Evolutionary conservation across 2,329 filamentous ascomycete species (phyloP), one percentile per base, ranked within the genome.

Genomic region (Coniochaeta sp.): DNA sequence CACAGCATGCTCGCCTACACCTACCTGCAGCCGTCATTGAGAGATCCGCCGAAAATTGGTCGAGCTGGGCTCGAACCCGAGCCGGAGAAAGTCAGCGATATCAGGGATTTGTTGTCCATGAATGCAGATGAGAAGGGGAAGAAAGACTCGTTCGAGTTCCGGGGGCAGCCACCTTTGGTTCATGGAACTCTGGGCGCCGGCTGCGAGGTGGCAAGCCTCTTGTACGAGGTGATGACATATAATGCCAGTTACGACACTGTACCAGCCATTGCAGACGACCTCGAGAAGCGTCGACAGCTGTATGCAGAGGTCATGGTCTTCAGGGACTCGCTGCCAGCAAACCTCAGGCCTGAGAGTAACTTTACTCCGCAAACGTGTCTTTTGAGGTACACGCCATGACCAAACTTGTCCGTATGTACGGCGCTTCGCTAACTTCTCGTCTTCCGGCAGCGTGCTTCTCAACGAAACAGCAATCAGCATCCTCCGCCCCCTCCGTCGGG

Each of bases 381-480:
- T 9, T 14, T 48, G 18, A 48, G 45, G 45, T 48, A 48, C n/a
- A n/a, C n/a, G n/a, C n/a, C n/a, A n/a, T n/a, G n/a, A n/a, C n/a
- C n/a, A n/a, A n/a, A n/a, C n/a, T n/a, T n/a, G n/a, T n/a, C n/a
- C n/a, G n/a, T n/a, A n/a, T n/a, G n/a, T n/a, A n/a, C n/a, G n/a
- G n/a, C n/a, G n/a, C n/a, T n/a, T n/a, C n/a, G n/a, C n/a, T n/a
- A n/a, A n/a, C n/a, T n/a, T 28, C 24, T 26, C 5, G 8, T 28
- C 24, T 27, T 7, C 2, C n/a, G 14, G n/a, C n/a, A 48, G 45
- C 18, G 27, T 31, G 2, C 28, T 48, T 10, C 16, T 12, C 26
- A 31, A 48, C 26, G 45, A 48, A 14, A 26, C 30, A 4, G 45
- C 45, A 18, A 48, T 48, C 26, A 48, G 45, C 45, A 48, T 48